Base-by-base conservation (phyloP, 176 grass and related monocot species). In the Bothriochloa decipiens region DNA sequence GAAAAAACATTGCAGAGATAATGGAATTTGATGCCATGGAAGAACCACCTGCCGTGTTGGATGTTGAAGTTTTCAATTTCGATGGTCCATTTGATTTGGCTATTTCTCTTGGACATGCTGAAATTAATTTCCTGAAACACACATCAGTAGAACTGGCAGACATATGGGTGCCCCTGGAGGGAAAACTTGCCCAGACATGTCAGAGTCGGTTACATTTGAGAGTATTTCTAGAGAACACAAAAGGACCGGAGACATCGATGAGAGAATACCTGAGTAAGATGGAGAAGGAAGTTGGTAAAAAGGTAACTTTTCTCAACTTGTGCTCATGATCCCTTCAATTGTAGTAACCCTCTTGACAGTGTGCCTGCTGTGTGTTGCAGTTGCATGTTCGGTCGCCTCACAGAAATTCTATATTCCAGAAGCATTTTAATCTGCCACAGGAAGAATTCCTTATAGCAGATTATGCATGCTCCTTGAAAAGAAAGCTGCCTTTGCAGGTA, bases 381-480 rank as follows among this genome's bases (percentile, higher is more conserved):
- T 91, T 95, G 80, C 88, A 81, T 60, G 78, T 90, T 81, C 89
- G 82, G 17, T 93, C 96, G 11, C 87, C 87, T 15, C 89, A 95
- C 70, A 92, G 92, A 82, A 98, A 98, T 72, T 93, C 83, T 20
- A 86, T 85, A 16, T 98, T 98, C 52, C 91, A 93, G 81, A 98
- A 92, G 85, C 71, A 95, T 82, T 95, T 98, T 81, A 53, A 42
- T 67, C 77, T 98, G 46, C 96, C 91, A 23, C 64, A 92, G 2
- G 92, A 93, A 78, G 95, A 98, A 86, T 98, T 95, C 83, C 91
- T 98, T 68, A 92, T 98, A 85, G 90, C 90, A n/a, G 96, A 95
- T 72, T 98, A 92, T 68, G 87, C 83, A 1, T 98, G 96, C 73
- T 98, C 85, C 49, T 82, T 98, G 73, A 95, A 89, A 86, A 91